Evolutionary conservation across 2,329 filamentous ascomycete genomes (phyloP).

Genomic region (Lasiodiplodia sp.): DNA sequence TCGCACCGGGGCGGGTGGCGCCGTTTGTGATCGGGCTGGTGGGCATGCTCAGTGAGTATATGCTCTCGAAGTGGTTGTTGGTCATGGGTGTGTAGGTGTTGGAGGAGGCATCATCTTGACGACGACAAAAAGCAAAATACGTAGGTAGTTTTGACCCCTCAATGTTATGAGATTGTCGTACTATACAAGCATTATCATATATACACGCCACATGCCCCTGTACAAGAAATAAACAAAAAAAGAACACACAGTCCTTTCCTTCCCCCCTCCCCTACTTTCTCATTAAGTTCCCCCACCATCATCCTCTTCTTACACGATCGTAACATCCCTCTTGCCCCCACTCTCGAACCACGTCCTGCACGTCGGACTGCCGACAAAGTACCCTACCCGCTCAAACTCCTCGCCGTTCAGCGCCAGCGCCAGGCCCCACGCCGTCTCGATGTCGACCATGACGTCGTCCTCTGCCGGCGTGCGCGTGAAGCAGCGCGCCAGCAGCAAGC

Average conservation of each 20-base stretch:
- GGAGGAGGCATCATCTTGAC: neutral
- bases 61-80: neutral
- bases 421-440: conserved; percentile 24
- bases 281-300: no score
- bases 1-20: neutral
- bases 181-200: neutral
- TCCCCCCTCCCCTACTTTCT: neutral
- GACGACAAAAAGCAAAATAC: neutral
- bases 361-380: conserved; percentile 1
- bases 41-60: neutral
- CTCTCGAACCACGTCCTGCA: conserved; percentile 20
- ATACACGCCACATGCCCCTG: neutral
- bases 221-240: neutral
- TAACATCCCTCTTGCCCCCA: conserved; percentile 11
- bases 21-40: neutral
- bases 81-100: neutral
- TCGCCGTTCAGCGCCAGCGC: conserved; percentile 21
- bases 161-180: neutral
- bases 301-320: conserved; percentile 1
- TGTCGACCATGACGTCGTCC: conserved; percentile 19
- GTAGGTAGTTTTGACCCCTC: neutral
- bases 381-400: conserved; percentile 20
- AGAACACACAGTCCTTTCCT: neutral
- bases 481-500: conserved; percentile 23
- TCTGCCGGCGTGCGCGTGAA: conserved; percentile 25